Evolutionary conservation across 495 filamentous ascomycete species (phyloP), one percentile per base, ranked within the genome.

Genomic region (Aspergillus coremiiformis): DNA sequence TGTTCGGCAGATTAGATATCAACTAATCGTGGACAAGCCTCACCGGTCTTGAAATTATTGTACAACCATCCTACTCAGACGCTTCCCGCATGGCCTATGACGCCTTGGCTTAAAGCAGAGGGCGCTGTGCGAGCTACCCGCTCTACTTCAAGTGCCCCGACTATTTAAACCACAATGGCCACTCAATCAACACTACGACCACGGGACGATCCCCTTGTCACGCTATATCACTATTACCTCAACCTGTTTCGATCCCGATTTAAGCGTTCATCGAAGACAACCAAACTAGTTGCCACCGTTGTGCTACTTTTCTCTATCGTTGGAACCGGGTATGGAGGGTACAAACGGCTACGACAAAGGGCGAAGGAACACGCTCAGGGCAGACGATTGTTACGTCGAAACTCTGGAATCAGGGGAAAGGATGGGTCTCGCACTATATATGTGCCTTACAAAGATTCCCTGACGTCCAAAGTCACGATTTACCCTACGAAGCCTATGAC

Each of bases 351-450:
- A 72, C 81, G 77, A 42, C 77, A 74, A 49, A 75, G 81, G 51
- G 81, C 78, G 35, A 84, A 77, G 52, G 93, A 96, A 66, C 83
- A 80, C 62, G 89, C 90, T 47, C 82, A 84, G 52, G 90, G 89
- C 7, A 78, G 80, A 51, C 82, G 84, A 39, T 74, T 99, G 39
- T 68, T 96, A 33, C 84, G 94, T 42, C 83, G 88, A 37, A 99
- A 99, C 68, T 96, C 91, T 11, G 94, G 90, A 50, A 75, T 97
- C 47, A 78, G 85, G 56, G 87, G 90, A 49, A 95, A 94, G 69
- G 93, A 97, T 75, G 94, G 94, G 29, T 90, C 89, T 10, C 78
- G 94, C 44, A 90, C 87, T 9, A 91, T 99, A 51, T 96, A 90
- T 63, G 93, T 99, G 27, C 90, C 92, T 5, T 95, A 97, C 67